Percentiles rank a stretch among this genome's conserved stretches.
phyloP scores from a whole-genome alignment of 2,329 filamentous ascomycete genomes.

The Anthostomella pinea region DNA sequence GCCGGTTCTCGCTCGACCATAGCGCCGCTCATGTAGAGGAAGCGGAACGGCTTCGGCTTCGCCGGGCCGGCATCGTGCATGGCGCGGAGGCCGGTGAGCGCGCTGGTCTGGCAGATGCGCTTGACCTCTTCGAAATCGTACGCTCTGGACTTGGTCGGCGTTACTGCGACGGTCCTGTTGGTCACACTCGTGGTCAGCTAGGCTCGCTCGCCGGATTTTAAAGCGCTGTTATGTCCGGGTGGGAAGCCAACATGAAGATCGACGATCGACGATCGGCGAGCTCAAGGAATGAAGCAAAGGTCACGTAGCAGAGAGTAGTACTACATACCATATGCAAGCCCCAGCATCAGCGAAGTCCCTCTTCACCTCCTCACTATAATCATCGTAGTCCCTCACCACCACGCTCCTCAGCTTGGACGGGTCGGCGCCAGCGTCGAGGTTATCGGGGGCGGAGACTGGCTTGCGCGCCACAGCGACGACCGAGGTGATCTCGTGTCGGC shows the following conservation, averaged over 20 bases:
- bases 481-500: constrained; percentile 34
- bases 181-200: no score
- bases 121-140: constrained; percentile 21
- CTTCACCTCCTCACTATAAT: constrained; percentile 39
- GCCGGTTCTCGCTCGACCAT: constrained; percentile 42
- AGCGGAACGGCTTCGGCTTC: constrained; percentile 31
- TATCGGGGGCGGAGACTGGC: constrained; percentile 27
- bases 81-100: constrained; percentile 24
- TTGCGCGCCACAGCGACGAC: constrained; percentile 42
- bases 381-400: constrained; percentile 37
- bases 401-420: constrained; percentile 39
- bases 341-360: constrained; percentile 38
- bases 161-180: constrained; percentile 30
- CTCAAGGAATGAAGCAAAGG: no score
- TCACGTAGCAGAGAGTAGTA: background rate
- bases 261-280: no score
- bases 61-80: constrained; percentile 25
- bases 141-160: constrained; percentile 20
- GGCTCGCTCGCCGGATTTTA: background rate
- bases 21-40: constrained; percentile 42
- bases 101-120: constrained; percentile 23
- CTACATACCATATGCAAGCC: constrained; percentile 33
- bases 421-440: constrained; percentile 22
- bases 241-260: no score
- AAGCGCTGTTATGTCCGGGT: background rate